Base-by-base conservation (phyloP, 2,329 filamentous ascomycete genomes). In the Trichoderma harzianum region DNA sequence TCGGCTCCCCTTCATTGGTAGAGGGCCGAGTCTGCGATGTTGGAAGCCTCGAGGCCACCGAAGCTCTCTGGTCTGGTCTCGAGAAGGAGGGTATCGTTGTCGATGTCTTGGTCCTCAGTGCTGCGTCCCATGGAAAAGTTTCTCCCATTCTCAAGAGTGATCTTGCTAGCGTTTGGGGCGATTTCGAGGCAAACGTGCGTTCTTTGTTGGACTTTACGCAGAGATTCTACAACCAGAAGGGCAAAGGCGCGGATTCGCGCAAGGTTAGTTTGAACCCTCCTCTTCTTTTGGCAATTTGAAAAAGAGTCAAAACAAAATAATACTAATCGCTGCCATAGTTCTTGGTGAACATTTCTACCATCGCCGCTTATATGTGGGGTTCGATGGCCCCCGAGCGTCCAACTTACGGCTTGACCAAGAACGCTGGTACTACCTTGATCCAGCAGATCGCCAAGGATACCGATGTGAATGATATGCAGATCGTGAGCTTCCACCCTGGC, bases 391-490 rank as follows among this genome's bases (percentile, higher is more conserved):
- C 66, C 1, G 71, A 72, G 39, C 71, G 71, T 5, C 76, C 78
- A 3, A 73, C 73, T 0, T 84, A 85, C 72, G 76, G 77, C 1
- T 43, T 80, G 43, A 82, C 81, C 28, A 86, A 86, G 76, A 79
- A 78, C 21, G 74, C 82, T 0, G 78, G 78, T 0, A 79, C 82
- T 0, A 72, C 81, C 11, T 72, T 79, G 7, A 72, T 85, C 43
- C 82, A 85, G 75, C 72, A 79, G 39, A 76, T 84, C 10, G 82
- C 83, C 5, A 74, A 78, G n/a, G 82, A 83, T 6, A 76, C 77
- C 0, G 64, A 76, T 1, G 72, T 75, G 0, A 67, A 70, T 0
- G 73, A 79, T 3, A 73, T 80, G 71, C 78, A 80, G 18, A 73
- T 80, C 16, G 63, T 79, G 7, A 76, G 72, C 32, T 77, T 77